phyloP scores from a whole-genome alignment of 257 asterid genomes.

The Solanum appendiculatum region DNA sequence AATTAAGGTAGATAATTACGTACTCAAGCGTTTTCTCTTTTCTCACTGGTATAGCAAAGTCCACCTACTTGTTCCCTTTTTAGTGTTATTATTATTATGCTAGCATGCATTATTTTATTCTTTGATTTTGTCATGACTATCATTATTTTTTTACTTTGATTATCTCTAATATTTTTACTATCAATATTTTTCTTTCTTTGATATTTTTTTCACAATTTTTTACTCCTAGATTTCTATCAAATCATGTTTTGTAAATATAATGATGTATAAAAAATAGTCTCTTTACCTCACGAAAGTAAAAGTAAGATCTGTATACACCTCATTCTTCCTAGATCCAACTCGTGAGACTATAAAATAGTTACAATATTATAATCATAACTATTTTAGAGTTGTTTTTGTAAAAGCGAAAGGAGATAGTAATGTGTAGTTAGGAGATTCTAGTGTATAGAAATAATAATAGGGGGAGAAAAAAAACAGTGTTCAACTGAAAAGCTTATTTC shows the following conservation, averaged over 20 bases:
- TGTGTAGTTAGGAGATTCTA: neutral
- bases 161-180: neutral
- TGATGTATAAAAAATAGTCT: neutral
- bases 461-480: neutral
- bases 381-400: neutral
- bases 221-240: neutral
- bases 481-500: neutral
- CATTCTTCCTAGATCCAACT: neutral
- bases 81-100: no score
- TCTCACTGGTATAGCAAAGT: neutral
- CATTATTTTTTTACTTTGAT: neutral
- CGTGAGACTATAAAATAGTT: neutral
- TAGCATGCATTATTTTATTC: neutral
- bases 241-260: neutral
- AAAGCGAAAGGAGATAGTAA: neutral
- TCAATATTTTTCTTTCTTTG: rapidly evolving
- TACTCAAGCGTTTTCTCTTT: neutral
- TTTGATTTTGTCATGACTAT: neutral
- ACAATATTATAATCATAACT: neutral
- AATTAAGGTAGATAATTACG: neutral
- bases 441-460: neutral
- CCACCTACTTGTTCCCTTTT: neutral
- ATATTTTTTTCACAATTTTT: neutral
- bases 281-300: rapidly evolving
- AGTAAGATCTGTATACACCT: rapidly evolving